Evolutionary conservation across 2,329 filamentous ascomycete species (phyloP).

Genomic region (Paraphoma chrysanthemicola): DNA sequence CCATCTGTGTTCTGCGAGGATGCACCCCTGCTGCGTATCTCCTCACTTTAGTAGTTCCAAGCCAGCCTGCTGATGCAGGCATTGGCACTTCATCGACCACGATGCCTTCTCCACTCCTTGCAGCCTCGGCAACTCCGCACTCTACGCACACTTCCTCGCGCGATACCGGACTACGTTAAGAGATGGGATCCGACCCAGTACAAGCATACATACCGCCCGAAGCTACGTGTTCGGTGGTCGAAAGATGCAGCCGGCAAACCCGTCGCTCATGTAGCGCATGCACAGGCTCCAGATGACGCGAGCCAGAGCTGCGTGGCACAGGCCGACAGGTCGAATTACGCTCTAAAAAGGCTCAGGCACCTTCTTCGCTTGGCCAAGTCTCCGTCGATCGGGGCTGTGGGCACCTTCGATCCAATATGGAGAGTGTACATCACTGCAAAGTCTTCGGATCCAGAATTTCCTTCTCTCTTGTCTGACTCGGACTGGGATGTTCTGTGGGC

Average conservation of each 20-base stretch:
- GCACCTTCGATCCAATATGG: constrained; percentile 32
- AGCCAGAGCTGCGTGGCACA: too few species aligned
- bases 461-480: constrained; percentile 24
- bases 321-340: background rate
- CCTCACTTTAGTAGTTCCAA: background rate
- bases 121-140: constrained; percentile 22
- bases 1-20: too few species aligned
- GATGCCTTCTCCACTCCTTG: constrained; percentile 29
- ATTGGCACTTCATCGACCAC: constrained; percentile 23
- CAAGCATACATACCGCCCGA: background rate
- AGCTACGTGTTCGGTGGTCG: constrained; percentile 1
- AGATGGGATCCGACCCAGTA: constrained; percentile 38
- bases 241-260: background rate
- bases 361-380: constrained; percentile 17
- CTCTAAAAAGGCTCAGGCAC: constrained; percentile 18
- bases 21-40: background rate
- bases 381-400: background rate
- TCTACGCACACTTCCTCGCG: constrained; percentile 31
- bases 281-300: too few species aligned
- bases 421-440: constrained; percentile 37
- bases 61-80: constrained; percentile 26
- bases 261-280: too few species aligned
- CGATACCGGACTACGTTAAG: constrained; percentile 27
- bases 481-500: constrained; percentile 47
- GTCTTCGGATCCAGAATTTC: constrained; percentile 18